Evolutionary conservation across 805 yeast genomes (phyloP).

Genomic region (Candida suzukii): DNA sequence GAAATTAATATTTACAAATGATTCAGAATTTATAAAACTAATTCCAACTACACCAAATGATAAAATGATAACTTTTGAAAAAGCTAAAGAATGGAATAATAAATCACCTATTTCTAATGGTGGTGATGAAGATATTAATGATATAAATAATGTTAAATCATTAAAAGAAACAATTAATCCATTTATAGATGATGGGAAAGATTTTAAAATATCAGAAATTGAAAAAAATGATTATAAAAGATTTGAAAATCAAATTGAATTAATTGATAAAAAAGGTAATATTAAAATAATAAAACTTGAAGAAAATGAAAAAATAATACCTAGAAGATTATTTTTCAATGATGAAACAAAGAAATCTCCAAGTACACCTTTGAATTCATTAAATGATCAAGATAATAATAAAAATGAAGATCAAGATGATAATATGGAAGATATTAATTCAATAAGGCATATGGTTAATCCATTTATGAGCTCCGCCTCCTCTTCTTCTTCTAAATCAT

Average conservation of each 20-base stretch:
- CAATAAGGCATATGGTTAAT: no score
- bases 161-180: no score
- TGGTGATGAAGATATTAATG: no score
- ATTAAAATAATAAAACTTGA: slow-evolving; percentile 22
- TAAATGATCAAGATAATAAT: no score
- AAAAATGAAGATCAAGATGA: no score
- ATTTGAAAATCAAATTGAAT: slow-evolving; percentile 32
- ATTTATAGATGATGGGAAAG: slow-evolving; percentile 10
- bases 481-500: no score
- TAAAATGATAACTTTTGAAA: slow-evolving; percentile 27
- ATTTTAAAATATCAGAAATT: not conserved
- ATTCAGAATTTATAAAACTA: not conserved
- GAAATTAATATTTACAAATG: slow-evolving; percentile 3
- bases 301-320: slow-evolving; percentile 28
- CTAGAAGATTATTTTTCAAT: slow-evolving; percentile 28
- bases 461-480: no score
- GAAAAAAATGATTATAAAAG: slow-evolving; percentile 6
- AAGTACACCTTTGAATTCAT: no score
- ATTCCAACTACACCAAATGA: slow-evolving; percentile 30
- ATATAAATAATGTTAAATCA: no score
- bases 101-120: no score
- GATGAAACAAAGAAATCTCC: not conserved
- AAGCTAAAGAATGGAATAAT: slow-evolving; percentile 22
- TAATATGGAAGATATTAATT: no score
- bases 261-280: slow-evolving; percentile 36